A percentile compares a stretch with the other conserved stretches of the same genome.
Evolutionary conservation across 2,329 filamentous ascomycete genomes (phyloP).

Genomic region (Colletotrichum destructivum): DNA sequence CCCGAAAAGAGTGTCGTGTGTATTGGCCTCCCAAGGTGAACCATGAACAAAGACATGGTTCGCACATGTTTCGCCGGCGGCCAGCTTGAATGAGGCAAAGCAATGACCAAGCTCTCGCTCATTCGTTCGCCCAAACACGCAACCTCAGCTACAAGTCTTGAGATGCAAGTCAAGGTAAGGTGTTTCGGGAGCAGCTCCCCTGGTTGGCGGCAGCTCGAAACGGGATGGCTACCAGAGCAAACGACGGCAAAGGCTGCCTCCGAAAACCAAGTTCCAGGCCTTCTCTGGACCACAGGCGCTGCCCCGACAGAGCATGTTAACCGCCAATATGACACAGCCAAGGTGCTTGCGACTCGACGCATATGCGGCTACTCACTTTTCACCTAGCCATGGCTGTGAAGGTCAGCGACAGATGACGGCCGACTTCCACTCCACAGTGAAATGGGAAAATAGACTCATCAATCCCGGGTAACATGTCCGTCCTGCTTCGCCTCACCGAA

Average conservation of each 20-base stretch:
- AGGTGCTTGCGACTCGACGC: background rate
- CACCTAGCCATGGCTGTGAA: background rate
- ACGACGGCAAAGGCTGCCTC: background rate
- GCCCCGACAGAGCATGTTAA: background rate
- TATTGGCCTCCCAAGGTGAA: background rate
- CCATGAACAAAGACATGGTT: too few species aligned
- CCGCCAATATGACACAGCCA: background rate
- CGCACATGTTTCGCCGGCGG: too few species aligned
- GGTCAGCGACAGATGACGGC: background rate
- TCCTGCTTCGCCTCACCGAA: background rate
- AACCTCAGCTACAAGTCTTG: background rate
- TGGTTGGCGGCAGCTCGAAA: slow-evolving; percentile 5
- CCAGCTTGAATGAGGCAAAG: background rate
- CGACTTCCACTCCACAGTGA: background rate
- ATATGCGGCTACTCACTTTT: background rate
- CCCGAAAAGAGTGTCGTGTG: background rate
- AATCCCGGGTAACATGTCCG: too few species aligned
- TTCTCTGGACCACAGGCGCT: background rate
- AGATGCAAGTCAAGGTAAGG: slow-evolving; percentile 10
- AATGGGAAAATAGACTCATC: too few species aligned
- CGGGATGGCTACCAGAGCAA: background rate
- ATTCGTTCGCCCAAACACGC: slow-evolving; percentile 29
- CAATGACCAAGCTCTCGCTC: slow-evolving; percentile 9
- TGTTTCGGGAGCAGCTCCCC: background rate
- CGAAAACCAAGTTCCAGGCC: background rate